Conservation (phyloP, 2,329 filamentous ascomycete species). For the Colletotrichum sp. region DNA sequence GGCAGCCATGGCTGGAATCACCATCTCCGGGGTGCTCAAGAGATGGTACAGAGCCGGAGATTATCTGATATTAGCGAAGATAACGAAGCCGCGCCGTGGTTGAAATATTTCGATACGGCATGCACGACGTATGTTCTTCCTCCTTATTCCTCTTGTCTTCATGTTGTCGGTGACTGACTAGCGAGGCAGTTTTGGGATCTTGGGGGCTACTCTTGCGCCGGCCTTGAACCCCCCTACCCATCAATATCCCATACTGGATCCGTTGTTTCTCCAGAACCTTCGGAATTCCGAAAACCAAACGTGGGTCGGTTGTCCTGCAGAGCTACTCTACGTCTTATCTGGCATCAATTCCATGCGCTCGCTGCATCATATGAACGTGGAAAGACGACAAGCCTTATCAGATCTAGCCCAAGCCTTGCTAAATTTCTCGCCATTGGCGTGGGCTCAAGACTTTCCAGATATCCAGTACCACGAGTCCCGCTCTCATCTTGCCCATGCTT, state of each 20-base stretch:
- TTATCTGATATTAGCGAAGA: background rate
- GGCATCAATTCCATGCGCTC: background rate
- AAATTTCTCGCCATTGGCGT: background rate
- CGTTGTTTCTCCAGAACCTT: background rate
- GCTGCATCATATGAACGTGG: no score
- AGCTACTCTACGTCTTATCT: conserved; percentile 4
- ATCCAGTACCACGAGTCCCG: background rate
- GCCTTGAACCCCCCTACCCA: background rate
- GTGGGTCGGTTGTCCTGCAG: conserved; percentile 14
- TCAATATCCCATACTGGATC: background rate
- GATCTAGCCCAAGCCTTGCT: background rate
- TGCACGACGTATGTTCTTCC: background rate
- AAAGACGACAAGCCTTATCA: background rate
- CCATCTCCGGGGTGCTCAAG: conserved; percentile 1
- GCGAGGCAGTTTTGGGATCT: background rate
- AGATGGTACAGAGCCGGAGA: background rate
- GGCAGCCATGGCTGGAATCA: conserved; percentile 15
- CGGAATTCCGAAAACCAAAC: conserved; percentile 8
- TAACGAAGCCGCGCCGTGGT: background rate
- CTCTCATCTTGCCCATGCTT: conserved; percentile 6
- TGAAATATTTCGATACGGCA: conserved; percentile 7
- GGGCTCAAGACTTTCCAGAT: conserved; percentile 1
- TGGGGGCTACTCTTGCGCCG: conserved; percentile 8
- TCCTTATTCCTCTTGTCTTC: background rate
- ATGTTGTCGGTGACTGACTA: background rate